phyloP scores from a whole-genome alignment of 2,329 filamentous ascomycete species.

The Neofusicoccum cordaticola region DNA sequence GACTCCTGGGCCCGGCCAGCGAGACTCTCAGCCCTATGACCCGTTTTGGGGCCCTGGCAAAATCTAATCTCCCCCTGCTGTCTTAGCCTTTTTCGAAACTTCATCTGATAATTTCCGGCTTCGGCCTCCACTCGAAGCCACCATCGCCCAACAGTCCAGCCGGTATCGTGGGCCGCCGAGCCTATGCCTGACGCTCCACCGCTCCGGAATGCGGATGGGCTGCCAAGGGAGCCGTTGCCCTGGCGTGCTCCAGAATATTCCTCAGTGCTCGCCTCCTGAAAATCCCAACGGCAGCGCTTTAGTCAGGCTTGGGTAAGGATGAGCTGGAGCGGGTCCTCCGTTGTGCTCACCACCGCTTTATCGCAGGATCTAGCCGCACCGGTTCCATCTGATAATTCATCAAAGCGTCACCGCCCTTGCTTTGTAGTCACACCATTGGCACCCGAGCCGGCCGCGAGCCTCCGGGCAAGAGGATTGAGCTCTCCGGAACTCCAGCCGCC shows the following conservation, averaged over 20 bases:
- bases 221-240: neutral
- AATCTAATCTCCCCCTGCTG: constrained; percentile 3
- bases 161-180: neutral
- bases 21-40: constrained; percentile 3
- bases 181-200: neutral
- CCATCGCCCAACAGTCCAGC: neutral
- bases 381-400: constrained; percentile 6
- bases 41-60: neutral
- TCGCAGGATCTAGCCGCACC: constrained; percentile 16
- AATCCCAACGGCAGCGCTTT: neutral
- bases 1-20: neutral
- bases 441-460: neutral
- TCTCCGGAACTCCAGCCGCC: neutral
- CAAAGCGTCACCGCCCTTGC: constrained; percentile 6
- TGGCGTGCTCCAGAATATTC: constrained; percentile 7
- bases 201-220: neutral
- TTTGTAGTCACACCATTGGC: neutral
- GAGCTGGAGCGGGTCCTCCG: neutral
- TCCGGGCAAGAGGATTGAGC: neutral
- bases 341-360: neutral
- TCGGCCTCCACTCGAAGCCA: neutral
- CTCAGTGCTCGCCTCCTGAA: neutral
- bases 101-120: constrained; percentile 16
- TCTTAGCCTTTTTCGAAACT: neutral
- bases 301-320: constrained; percentile 3